These are phyloP conservation scores for Tolypocladium album DNA, from an alignment of 2,329 filamentous ascomycete species.

Conservation along the genomic window DNA sequence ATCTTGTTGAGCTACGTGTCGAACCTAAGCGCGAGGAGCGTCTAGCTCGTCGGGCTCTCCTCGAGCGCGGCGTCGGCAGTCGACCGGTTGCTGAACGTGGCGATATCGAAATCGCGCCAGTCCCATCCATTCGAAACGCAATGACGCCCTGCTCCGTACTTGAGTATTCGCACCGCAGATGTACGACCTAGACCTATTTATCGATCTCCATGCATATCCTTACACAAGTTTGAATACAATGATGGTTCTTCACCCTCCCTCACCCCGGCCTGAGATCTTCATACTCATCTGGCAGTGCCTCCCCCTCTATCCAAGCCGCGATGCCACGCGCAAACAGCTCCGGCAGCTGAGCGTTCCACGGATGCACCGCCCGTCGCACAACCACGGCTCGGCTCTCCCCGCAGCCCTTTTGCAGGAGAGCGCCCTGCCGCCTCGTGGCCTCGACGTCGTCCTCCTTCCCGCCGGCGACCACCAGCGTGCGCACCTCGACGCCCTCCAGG, in stretches of 20 bases:
- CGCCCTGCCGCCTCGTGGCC: constrained; percentile 17
- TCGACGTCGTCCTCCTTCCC: constrained; percentile 21
- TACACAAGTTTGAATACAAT: background rate
- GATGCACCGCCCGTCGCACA: constrained; percentile 24
- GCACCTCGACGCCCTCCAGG: constrained; percentile 6
- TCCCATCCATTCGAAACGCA: background rate
- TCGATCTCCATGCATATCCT: background rate
- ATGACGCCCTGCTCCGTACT: background rate
- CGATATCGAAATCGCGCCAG: too few relatives aligned
- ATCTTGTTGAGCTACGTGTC: too few relatives aligned
- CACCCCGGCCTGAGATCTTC: constrained; percentile 6
- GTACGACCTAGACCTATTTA: too few relatives aligned
- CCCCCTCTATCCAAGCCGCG: constrained; percentile 21
- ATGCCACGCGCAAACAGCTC: constrained; percentile 24
- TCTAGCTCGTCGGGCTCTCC: too few relatives aligned
- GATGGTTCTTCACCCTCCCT: background rate
- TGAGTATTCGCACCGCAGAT: background rate
- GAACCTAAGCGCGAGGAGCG: too few relatives aligned
- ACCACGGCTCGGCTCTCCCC: constrained; percentile 18
- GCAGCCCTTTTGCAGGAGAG: constrained; percentile 10
- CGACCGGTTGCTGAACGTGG: too few relatives aligned
- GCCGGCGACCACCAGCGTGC: constrained; percentile 17
- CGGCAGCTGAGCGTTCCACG: constrained; percentile 30
- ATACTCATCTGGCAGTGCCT: constrained; percentile 14
- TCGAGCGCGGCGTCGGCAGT: too few relatives aligned